Evolutionary conservation across 2,329 filamentous ascomycete species (phyloP), one percentile per base, ranked within the genome.

Genomic region (Pyrenophora teres): DNA sequence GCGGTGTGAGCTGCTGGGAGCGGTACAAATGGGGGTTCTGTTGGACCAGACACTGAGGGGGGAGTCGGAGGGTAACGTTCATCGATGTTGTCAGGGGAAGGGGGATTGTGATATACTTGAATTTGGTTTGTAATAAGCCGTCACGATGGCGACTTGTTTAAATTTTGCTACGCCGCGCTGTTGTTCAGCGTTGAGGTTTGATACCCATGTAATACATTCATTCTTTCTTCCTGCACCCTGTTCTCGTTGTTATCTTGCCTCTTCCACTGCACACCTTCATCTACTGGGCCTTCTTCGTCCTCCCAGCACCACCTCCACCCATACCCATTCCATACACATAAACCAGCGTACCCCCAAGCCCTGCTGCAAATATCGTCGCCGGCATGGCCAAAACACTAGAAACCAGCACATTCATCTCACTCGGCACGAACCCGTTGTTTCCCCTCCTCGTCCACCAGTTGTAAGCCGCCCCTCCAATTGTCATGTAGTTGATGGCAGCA

Each of bases 281-380:
- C 27, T 46, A 68, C 43, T 69, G 64, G 40, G 43, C 49, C 52
- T 68, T 68, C 61, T 70, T 74, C 7, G 52, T 57, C 57, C 58
- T 65, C 4, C 62, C 54, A 8, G 55, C 1, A 21, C 19, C 61
- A 8, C 56, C 61, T 2, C 56, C 59, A 15, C 61, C 50, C 10
- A 67, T 63, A 35, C 77, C 78, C 61, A 80, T 75, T 0, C 78
- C 78, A 52, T 76, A 76, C 25, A 74, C 66, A 57, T 80, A 80
- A 4, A 77, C 76, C 54, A 80, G 53, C 7, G 62, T 64, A 0
- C 76, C 77, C 2, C 78, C 78, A 4, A 79, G 65, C 50, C 76
- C 76, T 10, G 76, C 76, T 3, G 69, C 70, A 50, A 75, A 74
- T 35, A 77, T 49, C 3, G 73, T 69, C 33, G 72, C 53, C 2